A percentile compares a stretch with the other conserved stretches of the same genome.
Evolutionary conservation across 768 basidiomycete genomes (phyloP).

Genomic region (Suillus subaureus): DNA sequence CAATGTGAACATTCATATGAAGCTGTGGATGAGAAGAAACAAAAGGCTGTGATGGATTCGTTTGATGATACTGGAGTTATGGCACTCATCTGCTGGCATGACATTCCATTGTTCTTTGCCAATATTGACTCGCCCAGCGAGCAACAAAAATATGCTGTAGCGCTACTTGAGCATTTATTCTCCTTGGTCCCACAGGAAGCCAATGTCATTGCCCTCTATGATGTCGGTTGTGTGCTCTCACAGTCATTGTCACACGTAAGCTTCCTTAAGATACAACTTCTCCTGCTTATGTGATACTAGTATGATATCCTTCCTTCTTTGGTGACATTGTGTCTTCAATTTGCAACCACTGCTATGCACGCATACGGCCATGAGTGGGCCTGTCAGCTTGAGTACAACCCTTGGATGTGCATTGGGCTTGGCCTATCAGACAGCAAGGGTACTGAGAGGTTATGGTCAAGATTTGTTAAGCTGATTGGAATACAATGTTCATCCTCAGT

Average conservation of each 20-base stretch:
- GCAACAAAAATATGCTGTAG: conserved; percentile 40
- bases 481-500: conserved; percentile 37
- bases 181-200: conserved; percentile 28
- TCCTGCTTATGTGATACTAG: conserved; percentile 11
- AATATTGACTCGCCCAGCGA: conserved; percentile 33
- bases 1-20: too few relatives aligned
- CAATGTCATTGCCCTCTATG: not conserved
- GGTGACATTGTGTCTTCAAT: conserved; percentile 24
- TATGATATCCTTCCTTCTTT: not conserved
- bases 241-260: not conserved
- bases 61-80: too few relatives aligned
- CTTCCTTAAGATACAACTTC: not conserved
- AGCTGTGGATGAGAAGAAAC: too few relatives aligned
- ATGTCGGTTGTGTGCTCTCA: not conserved
- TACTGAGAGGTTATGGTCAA: conserved; percentile 35
- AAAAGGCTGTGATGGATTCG: too few relatives aligned
- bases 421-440: conserved; percentile 14
- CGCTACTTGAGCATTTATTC: conserved; percentile 35
- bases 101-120: too few relatives aligned
- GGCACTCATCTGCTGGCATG: too few relatives aligned
- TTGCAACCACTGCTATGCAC: conserved; percentile 41
- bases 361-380: conserved; percentile 42
- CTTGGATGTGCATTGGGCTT: not conserved
- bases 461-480: conserved; percentile 36
- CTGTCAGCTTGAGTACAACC: conserved; percentile 15